These are phyloP conservation scores for Wickerhamiella alocasiicola DNA, from an alignment of 805 yeast species.

Conservation along the genomic window DNA sequence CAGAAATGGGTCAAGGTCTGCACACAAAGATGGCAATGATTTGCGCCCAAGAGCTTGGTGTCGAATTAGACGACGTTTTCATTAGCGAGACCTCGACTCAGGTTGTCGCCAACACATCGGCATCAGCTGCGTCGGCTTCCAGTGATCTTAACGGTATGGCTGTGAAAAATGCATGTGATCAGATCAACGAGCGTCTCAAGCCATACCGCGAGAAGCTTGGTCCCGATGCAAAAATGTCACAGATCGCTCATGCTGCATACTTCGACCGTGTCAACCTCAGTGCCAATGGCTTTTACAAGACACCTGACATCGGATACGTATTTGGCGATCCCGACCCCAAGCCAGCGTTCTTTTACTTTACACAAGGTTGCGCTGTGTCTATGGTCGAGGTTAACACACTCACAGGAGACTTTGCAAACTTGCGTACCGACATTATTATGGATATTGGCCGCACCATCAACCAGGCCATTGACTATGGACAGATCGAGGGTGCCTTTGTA, in stretches of 20 bases:
- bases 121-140: constrained; percentile 40
- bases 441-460: constrained; percentile 38
- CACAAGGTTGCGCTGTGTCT: constrained; percentile 35
- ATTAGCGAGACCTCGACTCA: constrained; percentile 38
- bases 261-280: constrained; percentile 35
- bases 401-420: constrained; percentile 37
- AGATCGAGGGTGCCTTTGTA: constrained; percentile 39
- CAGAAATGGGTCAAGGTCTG: constrained; percentile 40
- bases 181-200: constrained; percentile 31
- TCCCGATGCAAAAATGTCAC: constrained; percentile 31
- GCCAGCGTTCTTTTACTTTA: constrained; percentile 37
- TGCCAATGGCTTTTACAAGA: constrained; percentile 40
- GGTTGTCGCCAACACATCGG: constrained; percentile 36
- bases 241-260: constrained; percentile 33
- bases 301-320: constrained; percentile 36
- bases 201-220: constrained; percentile 32
- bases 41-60: constrained; percentile 33
- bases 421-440: constrained; percentile 35
- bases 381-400: constrained; percentile 36
- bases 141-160: constrained; percentile 40
- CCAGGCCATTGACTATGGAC: constrained; percentile 39
- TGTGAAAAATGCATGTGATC: constrained; percentile 36
- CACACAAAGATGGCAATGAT: constrained; percentile 39
- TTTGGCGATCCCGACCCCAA: constrained; percentile 33
- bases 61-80: constrained; percentile 32